These are phyloP conservation scores for Xylaria sp. DNA, from an alignment of 2,329 filamentous ascomycete genomes.

Conservation along the genomic window DNA sequence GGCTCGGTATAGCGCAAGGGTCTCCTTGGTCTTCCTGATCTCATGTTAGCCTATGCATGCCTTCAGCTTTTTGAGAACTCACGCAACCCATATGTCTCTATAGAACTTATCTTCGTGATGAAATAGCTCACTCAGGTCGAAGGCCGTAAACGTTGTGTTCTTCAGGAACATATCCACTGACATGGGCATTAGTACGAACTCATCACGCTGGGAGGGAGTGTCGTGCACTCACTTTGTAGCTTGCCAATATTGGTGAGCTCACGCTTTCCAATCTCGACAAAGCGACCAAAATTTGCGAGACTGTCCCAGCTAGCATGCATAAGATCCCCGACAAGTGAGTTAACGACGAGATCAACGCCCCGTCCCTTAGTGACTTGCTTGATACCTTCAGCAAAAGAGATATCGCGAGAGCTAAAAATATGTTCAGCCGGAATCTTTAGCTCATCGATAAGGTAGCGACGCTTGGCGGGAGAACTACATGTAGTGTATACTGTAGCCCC, in stretches of 20 bases:
- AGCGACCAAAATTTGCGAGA: slow-evolving; percentile 50
- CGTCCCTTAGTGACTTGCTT: slow-evolving; percentile 29
- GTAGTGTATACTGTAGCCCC: slow-evolving; percentile 51
- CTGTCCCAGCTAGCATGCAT: slow-evolving; percentile 48
- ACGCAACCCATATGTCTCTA: not conserved
- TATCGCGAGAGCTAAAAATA: slow-evolving; percentile 50
- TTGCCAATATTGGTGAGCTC: slow-evolving; percentile 51
- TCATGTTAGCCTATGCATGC: not conserved
- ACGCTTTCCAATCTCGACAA: slow-evolving; percentile 53
- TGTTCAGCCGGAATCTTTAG: slow-evolving; percentile 45
- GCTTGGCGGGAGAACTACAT: slow-evolving; percentile 38
- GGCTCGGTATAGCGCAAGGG: slow-evolving; percentile 12
- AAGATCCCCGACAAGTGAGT: slow-evolving; percentile 31
- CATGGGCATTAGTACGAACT: no score
- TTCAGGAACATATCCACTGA: slow-evolving; percentile 53
- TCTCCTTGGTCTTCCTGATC: not conserved
- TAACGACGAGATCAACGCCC: slow-evolving; percentile 37
- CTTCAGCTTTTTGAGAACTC: not conserved
- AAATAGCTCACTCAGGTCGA: slow-evolving; percentile 49
- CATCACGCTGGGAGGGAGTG: no score
- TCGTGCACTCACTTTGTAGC: slow-evolving; percentile 41
- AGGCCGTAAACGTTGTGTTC: slow-evolving; percentile 54
- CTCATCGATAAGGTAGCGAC: slow-evolving; percentile 42
- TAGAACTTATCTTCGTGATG: not conserved
- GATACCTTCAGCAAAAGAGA: slow-evolving; percentile 47